These are phyloP conservation scores for Xerocomellus dryophilus DNA, from an alignment of 768 basidiomycete genomes.

Conservation along the genomic window DNA sequence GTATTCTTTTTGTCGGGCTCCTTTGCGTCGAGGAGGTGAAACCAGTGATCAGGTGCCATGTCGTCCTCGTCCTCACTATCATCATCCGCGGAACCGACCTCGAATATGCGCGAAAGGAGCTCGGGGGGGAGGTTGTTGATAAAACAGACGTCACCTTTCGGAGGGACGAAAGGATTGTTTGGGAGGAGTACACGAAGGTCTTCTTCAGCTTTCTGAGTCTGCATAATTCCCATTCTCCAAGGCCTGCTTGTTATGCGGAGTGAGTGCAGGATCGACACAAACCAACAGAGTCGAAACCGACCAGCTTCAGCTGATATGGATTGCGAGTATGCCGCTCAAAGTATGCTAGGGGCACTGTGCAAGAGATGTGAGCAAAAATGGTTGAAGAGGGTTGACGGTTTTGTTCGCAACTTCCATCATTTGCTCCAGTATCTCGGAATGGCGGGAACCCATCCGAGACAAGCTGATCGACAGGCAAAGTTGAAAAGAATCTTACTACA, in stretches of 20 bases:
- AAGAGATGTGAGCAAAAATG: no score
- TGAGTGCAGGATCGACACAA: no score
- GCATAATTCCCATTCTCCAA: constrained; percentile 1
- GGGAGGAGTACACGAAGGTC: constrained; percentile 26
- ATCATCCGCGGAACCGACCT: constrained; percentile 39
- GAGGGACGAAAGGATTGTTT: constrained; percentile 50
- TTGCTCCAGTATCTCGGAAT: no score
- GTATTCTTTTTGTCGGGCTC: constrained; percentile 21
- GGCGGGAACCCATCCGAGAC: no score
- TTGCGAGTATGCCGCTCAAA: no score
- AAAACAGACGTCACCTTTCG: constrained; percentile 40
- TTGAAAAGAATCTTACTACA: neutral
- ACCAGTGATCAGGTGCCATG: no score
- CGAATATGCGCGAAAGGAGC: constrained; percentile 54
- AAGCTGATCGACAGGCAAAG: no score
- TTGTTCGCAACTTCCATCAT: no score
- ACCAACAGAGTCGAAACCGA: neutral
- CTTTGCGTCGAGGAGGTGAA: constrained; percentile 29
- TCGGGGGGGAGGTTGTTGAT: constrained; percentile 56
- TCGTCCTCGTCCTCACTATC: no score
- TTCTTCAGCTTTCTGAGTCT: neutral
- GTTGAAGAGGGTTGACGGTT: no score
- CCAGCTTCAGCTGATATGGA: neutral
- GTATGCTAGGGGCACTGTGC: no score
- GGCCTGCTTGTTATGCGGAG: neutral